Conservation (phyloP, 108 stramenopile species). For the Pinguiococcus pyrenoidosus region DNA sequence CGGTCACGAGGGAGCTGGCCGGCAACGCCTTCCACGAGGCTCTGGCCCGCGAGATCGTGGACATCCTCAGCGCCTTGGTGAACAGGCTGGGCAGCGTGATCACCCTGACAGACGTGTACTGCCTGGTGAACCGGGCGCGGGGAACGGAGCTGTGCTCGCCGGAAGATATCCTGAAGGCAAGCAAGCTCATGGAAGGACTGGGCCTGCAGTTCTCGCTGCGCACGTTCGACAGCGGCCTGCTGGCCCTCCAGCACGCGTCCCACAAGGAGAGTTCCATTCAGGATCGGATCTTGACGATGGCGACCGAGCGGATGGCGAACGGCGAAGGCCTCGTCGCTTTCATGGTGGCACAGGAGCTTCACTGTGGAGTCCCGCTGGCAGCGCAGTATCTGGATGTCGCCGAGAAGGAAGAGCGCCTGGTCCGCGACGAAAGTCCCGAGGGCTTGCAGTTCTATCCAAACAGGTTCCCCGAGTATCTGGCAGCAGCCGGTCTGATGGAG, state of each 20-base stretch:
- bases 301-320: conserved; percentile 13
- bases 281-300: not conserved
- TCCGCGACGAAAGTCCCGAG: conserved; percentile 66
- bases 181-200: conserved; percentile 46
- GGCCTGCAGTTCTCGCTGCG: conserved; percentile 60
- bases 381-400: conserved; percentile 62
- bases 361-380: conserved; percentile 59
- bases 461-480: conserved; percentile 57
- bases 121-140: conserved; percentile 76
- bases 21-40: conserved; percentile 62
- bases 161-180: conserved; percentile 70
- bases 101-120: conserved; percentile 42
- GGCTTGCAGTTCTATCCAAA: conserved; percentile 65
- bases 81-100: conserved; percentile 36
- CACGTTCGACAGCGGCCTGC: conserved; percentile 61
- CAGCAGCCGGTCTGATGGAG: conserved; percentile 67
- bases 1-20: conserved; percentile 58
- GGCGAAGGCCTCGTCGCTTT: conserved; percentile 50
- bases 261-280: conserved; percentile 10
- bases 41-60: conserved; percentile 83
- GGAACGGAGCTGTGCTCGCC: conserved; percentile 89
- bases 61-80: conserved; percentile 59
- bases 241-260: conserved; percentile 80
- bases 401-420: conserved; percentile 57
- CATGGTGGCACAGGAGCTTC: conserved; percentile 24